Base-by-base conservation (phyloP, 352 stramenopile species). In the Globisporangium okanoganense region DNA sequence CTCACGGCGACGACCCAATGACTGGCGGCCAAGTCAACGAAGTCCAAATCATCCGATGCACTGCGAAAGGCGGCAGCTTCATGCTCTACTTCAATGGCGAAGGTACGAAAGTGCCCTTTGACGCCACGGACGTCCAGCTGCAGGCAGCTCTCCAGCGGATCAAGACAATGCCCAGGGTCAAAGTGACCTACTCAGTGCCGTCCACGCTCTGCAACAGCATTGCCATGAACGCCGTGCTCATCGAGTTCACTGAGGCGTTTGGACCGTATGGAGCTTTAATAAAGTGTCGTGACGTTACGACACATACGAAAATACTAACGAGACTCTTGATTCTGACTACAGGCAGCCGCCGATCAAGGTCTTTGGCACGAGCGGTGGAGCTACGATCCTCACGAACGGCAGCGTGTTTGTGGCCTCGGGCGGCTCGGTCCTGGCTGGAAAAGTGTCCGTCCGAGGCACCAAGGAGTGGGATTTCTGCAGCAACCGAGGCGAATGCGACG, bases 401-500 rank as follows among this genome's bases (percentile, higher is more conserved):
- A 73, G 63, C 29, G 82, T 91, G 9, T 73, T 87, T 24, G 78
- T 75, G 20, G 66, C 69, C 3, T 70, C 76, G 12, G 74, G 69
- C 12, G 76, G 84, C 6, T 70, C 54, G 1, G 59, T 73, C 8
- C 59, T 92, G n/a, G 75, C 66, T 18, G 70, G 69, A 5, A 59
- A 62, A 62, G 54, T 87, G 16, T 83, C 75, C 8, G 57, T 94
- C 7, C 73, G 70, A 63, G 90, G 91, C 16, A 96, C 82, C 1
- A 98, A 97, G 57, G 93, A 98, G 35, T 92, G 87, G 76, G 79
- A 76, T 10, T 60, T 82, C 22, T 98, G 93, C 72, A 94, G 86
- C 56, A 96, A 96, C 51, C 82, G 92, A 35, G 93, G 93, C 13
- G 66, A 85, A 25, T 98, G 93, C 59, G 87, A 97, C 48, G 70